These are phyloP conservation scores for Ceratobasidium sp. DNA, from an alignment of 1,284 basidiomycete species.

Conservation along the genomic window DNA sequence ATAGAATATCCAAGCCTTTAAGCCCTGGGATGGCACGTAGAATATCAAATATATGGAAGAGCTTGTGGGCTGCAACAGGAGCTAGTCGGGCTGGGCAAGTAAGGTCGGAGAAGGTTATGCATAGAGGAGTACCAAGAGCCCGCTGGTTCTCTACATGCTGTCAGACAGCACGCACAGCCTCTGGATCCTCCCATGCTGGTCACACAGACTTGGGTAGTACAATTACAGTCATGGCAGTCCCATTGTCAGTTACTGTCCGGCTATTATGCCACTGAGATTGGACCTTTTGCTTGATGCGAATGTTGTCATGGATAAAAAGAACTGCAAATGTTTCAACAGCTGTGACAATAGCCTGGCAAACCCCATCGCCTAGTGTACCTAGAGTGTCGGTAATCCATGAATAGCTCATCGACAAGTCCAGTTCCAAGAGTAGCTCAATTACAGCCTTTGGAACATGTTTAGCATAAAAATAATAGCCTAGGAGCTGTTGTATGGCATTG, in stretches of 20 bases:
- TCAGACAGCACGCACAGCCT: background rate
- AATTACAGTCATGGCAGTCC: slow-evolving; percentile 6
- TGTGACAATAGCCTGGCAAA: background rate
- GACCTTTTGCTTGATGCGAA: background rate
- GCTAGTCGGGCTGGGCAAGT: background rate
- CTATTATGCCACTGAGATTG: background rate
- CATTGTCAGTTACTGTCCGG: slow-evolving; percentile 13
- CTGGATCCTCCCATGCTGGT: slow-evolving; percentile 3
- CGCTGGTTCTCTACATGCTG: background rate
- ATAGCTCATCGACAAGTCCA: background rate
- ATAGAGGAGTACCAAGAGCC: background rate
- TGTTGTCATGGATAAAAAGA: slow-evolving; percentile 5
- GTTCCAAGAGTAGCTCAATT: background rate
- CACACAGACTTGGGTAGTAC: slow-evolving; percentile 16
- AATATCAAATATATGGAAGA: background rate
- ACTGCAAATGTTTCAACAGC: background rate
- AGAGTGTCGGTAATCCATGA: background rate
- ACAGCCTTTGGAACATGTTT: slow-evolving; percentile 12
- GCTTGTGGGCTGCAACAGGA: background rate
- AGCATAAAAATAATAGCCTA: slow-evolving; percentile 11
- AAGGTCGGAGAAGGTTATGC: background rate
- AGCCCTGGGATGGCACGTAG: background rate
- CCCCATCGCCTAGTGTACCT: background rate
- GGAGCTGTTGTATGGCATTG: slow-evolving; percentile 3
- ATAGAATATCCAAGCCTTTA: background rate